Percentiles rank a stretch among this genome's conserved stretches.
phyloP scores from a whole-genome alignment of 176 grass and related monocot species.

The Bromus sterilis region DNA sequence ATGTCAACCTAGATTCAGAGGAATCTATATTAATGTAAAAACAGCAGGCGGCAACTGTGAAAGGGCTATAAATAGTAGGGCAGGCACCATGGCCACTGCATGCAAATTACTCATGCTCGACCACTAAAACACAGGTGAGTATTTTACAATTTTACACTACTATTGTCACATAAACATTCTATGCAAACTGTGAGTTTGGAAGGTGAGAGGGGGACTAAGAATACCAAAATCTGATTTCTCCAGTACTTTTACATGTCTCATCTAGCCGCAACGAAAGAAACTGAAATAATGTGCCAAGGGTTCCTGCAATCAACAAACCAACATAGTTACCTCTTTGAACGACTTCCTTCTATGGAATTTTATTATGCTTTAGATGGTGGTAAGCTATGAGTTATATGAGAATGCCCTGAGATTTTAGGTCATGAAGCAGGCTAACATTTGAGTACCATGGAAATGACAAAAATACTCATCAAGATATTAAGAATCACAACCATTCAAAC shows the following conservation, averaged over 20 bases:
- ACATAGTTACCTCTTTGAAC: background rate
- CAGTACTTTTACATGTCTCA: slow-evolving; percentile 40
- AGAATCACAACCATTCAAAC: background rate
- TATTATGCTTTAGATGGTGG: background rate
- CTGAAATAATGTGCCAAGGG: slow-evolving; percentile 4
- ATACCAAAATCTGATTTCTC: slow-evolving; percentile 50
- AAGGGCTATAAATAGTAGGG: background rate
- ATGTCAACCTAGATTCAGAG: background rate
- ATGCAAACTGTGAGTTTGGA: slow-evolving; percentile 15
- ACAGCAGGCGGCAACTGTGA: slow-evolving; percentile 5
- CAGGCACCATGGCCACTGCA: slow-evolving; percentile 10
- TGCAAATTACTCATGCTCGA: slow-evolving; percentile 27
- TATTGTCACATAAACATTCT: slow-evolving; percentile 37
- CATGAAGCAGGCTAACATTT: background rate
- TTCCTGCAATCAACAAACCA: slow-evolving; percentile 23
- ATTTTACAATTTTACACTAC: slow-evolving; percentile 44
- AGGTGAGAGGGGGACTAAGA: slow-evolving; percentile 8
- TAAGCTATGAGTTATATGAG: background rate
- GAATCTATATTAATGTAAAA: slow-evolving; percentile 3
- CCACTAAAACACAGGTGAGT: slow-evolving; percentile 25
- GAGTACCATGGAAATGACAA: background rate
- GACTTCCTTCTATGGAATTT: background rate
- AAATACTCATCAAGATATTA: background rate
- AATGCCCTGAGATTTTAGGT: background rate
- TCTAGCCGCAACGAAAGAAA: slow-evolving; percentile 34